A percentile compares a stretch with the other conserved stretches of the same genome.
Evolutionary conservation across 2,329 filamentous ascomycete genomes (phyloP).

Genomic region (Colletotrichum lentis): DNA sequence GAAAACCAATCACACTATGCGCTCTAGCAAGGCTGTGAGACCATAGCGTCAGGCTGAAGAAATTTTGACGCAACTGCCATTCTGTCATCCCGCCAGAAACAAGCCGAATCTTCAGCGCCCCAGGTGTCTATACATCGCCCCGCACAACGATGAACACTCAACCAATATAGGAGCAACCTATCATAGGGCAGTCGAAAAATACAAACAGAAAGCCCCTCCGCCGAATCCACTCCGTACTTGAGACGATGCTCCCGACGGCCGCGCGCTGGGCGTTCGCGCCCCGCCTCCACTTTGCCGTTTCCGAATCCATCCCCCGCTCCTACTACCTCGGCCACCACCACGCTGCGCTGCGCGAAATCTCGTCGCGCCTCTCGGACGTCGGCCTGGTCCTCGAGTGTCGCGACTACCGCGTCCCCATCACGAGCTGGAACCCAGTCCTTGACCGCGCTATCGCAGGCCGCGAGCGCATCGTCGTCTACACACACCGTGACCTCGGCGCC

Average conservation of each 20-base stretch:
- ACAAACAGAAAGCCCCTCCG: neutral
- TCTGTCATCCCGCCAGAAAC: neutral
- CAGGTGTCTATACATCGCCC: neutral
- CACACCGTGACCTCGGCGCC: slow-evolving; percentile 79
- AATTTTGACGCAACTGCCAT: slow-evolving; percentile 16
- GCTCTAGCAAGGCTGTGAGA: slow-evolving; percentile 24
- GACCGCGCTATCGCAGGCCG: slow-evolving; percentile 78
- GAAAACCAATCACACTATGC: slow-evolving; percentile 18
- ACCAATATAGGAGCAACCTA: slow-evolving; percentile 12
- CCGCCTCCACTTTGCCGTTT: slow-evolving; percentile 74
- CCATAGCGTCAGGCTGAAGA: slow-evolving; percentile 27
- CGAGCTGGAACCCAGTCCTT: slow-evolving; percentile 88
- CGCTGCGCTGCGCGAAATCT: slow-evolving; percentile 82
- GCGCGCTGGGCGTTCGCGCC: slow-evolving; percentile 68
- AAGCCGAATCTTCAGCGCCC: neutral
- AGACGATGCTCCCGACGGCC: slow-evolving; percentile 34
- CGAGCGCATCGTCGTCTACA: slow-evolving; percentile 86
- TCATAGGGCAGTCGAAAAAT: slow-evolving; percentile 1
- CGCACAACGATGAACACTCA: slow-evolving; percentile 8
- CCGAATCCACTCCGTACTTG: neutral
- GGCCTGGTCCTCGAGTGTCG: slow-evolving; percentile 93
- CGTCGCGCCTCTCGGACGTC: slow-evolving; percentile 78
- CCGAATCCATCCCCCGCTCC: slow-evolving; percentile 79
- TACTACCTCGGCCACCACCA: slow-evolving; percentile 96
- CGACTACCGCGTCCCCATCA: slow-evolving; percentile 89